Percentiles rank a stretch among this genome's conserved stretches.
Evolutionary conservation across 352 stramenopile genomes (phyloP).

Genomic region (Aphanomyces invadans): DNA sequence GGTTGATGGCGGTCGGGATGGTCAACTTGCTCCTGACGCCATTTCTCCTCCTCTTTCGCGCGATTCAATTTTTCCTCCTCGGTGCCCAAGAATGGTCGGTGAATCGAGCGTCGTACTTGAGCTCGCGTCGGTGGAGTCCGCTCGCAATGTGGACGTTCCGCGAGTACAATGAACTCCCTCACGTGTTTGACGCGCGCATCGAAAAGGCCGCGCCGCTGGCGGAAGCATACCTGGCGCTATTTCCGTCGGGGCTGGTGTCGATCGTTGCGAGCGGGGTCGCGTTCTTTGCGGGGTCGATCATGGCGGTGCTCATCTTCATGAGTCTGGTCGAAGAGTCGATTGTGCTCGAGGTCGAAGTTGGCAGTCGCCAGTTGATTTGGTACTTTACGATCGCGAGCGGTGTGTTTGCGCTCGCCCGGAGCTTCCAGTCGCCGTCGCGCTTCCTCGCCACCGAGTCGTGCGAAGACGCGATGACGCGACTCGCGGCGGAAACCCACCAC

Average conservation of each 20-base stretch:
- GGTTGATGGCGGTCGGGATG: conserved; percentile 91
- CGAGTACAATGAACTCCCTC: conserved; percentile 98
- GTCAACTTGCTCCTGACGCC: conserved; percentile 93
- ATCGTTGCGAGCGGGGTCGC: conserved; percentile 89
- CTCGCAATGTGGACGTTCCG: conserved; percentile 89
- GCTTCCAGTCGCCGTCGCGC: conserved; percentile 62
- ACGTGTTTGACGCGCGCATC: conserved; percentile 92
- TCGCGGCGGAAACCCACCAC: conserved; percentile 93
- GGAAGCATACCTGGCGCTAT: conserved; percentile 92
- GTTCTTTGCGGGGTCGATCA: conserved; percentile 94
- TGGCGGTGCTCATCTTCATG: conserved; percentile 89
- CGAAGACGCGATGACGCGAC: conserved; percentile 75
- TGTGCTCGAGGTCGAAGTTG: conserved; percentile 92
- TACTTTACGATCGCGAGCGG: conserved; percentile 90
- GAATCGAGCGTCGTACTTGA: conserved; percentile 89
- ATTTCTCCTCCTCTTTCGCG: conserved; percentile 96
- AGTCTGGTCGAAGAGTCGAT: conserved; percentile 93
- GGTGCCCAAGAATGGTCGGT: conserved; percentile 95
- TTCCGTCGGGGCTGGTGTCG: conserved; percentile 82
- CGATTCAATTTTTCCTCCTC: conserved; percentile 95
- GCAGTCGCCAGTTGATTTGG: conserved; percentile 93
- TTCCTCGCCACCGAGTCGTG: conserved; percentile 71
- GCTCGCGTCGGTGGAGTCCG: conserved; percentile 89
- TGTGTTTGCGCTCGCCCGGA: conserved; percentile 73
- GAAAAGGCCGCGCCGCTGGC: conserved; percentile 87